phyloP scores from a whole-genome alignment of 441 rosid species.

The Mallotus repandus region DNA sequence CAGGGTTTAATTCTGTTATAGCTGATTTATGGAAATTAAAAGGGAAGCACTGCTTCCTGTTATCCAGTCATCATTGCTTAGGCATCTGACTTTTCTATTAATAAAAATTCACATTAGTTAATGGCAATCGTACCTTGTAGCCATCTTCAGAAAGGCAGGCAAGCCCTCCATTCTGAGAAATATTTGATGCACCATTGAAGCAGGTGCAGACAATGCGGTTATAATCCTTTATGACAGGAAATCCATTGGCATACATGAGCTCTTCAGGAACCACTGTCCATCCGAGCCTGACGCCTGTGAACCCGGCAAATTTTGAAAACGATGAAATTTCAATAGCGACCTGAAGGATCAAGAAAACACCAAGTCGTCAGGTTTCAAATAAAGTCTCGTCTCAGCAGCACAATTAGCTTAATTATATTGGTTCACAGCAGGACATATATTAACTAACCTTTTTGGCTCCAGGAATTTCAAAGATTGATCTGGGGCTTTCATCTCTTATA shows the following conservation, averaged over 20 bases:
- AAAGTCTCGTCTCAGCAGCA: not conserved
- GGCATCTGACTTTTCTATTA: too few species aligned
- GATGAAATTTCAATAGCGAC: slow-evolving; percentile 74
- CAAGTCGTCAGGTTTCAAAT: not conserved
- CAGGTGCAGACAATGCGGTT: slow-evolving; percentile 64
- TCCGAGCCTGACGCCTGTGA: slow-evolving; percentile 75
- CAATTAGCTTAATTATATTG: not conserved
- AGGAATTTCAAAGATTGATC: slow-evolving; percentile 65
- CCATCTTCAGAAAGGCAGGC: slow-evolving; percentile 60
- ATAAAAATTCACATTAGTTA: too few species aligned
- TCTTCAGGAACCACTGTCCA: slow-evolving; percentile 74
- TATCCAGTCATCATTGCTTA: too few species aligned
- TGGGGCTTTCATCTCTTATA: slow-evolving; percentile 52
- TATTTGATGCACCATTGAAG: slow-evolving; percentile 71
- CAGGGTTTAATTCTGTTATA: too few species aligned
- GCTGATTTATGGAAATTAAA: too few species aligned
- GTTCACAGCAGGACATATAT: not conserved
- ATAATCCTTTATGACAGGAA: slow-evolving; percentile 57
- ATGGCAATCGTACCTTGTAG: slow-evolving; percentile 32
- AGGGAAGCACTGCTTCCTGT: too few species aligned
- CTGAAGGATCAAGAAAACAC: slow-evolving; percentile 22
- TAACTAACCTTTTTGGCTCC: slow-evolving; percentile 59
- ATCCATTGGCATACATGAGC: slow-evolving; percentile 56
- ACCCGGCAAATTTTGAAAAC: slow-evolving; percentile 73
- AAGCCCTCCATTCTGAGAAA: slow-evolving; percentile 65